These are phyloP conservation scores for Pyricularia sp. DNA, from an alignment of 2,329 filamentous ascomycete genomes.

Conservation along the genomic window DNA sequence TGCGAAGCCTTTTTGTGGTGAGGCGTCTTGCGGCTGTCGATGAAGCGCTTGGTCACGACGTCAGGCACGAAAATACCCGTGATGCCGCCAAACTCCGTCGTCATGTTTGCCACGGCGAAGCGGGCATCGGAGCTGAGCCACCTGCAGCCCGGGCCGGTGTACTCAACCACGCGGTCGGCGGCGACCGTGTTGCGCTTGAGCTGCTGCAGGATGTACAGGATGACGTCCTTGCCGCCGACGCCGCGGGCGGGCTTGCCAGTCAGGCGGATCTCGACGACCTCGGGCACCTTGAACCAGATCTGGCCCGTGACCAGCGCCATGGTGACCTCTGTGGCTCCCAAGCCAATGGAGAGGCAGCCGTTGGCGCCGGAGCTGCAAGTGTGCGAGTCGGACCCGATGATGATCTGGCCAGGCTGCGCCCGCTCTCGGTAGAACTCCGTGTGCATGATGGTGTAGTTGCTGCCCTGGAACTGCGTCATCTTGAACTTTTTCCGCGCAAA, in stretches of 20 bases:
- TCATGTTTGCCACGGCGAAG: constrained; percentile 25
- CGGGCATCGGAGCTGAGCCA: constrained; percentile 22
- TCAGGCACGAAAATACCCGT: constrained; percentile 29
- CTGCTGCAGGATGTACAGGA: constrained; percentile 22
- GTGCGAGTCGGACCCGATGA: constrained; percentile 25
- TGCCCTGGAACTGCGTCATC: constrained; percentile 27
- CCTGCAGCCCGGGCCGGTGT: constrained; percentile 18
- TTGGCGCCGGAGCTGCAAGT: constrained; percentile 24
- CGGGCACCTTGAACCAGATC: constrained; percentile 26
- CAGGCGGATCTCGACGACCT: constrained; percentile 20
- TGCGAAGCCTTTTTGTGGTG: constrained; percentile 18
- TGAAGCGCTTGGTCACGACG: constrained; percentile 19
- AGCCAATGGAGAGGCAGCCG: constrained; percentile 21
- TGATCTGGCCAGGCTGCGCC: constrained; percentile 23
- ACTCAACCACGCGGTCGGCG: constrained; percentile 24
- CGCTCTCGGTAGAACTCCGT: constrained; percentile 25
- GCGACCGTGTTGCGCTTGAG: constrained; percentile 26
- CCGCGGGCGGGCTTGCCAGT: constrained; percentile 18
- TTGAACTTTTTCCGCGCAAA: constrained; percentile 25
- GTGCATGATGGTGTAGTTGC: constrained; percentile 25
- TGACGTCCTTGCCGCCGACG: constrained; percentile 25
- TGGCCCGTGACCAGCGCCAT: constrained; percentile 23
- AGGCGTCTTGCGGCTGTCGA: constrained; percentile 19
- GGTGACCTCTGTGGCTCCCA: constrained; percentile 24
- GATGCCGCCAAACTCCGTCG: constrained; percentile 27